Evolutionary conservation across 305 asterid species (phyloP).

Genomic region (Fraxinus platypoda): DNA sequence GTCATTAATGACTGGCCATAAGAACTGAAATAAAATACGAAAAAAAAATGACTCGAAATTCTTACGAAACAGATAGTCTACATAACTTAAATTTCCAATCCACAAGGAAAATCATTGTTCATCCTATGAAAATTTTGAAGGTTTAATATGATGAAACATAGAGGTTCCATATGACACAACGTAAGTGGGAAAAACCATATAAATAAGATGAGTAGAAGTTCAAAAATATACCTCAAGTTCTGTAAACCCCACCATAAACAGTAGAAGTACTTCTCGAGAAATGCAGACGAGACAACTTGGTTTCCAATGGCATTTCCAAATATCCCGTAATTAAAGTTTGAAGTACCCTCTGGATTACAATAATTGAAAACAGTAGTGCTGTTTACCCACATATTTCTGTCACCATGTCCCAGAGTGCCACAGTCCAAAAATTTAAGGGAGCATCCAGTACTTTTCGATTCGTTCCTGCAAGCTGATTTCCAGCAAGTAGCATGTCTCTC

Average conservation of each 20-base stretch:
- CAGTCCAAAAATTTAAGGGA: conserved; percentile 63
- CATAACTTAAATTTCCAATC: not conserved
- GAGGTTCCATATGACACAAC: not conserved
- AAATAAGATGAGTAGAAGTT: not conserved
- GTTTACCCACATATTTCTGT: conserved; percentile 53
- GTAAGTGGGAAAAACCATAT: not conserved
- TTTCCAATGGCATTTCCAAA: conserved; percentile 62
- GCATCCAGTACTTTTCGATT: conserved; percentile 37
- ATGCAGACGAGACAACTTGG: conserved; percentile 60
- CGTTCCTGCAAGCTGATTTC: conserved; percentile 61
- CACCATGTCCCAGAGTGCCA: conserved; percentile 42
- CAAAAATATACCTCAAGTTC: conserved; percentile 55
- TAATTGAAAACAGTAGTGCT: conserved; percentile 49
- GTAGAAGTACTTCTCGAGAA: conserved; percentile 73
- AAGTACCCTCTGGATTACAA: conserved; percentile 52
- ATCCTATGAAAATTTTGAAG: not conserved
- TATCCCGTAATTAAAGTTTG: conserved; percentile 65
- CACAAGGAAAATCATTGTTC: not conserved
- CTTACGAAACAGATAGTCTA: not conserved
- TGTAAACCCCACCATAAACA: conserved; percentile 95
- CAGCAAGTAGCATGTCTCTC: conserved; percentile 66
- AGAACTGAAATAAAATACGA: conserved; percentile 44
- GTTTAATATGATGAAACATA: not conserved
- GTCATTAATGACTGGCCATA: conserved; percentile 68
- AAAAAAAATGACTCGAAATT: conserved; percentile 7